Conservation (phyloP, 1,139 yeast genomes). For the Protomyces lactucae-debilis region DNA sequence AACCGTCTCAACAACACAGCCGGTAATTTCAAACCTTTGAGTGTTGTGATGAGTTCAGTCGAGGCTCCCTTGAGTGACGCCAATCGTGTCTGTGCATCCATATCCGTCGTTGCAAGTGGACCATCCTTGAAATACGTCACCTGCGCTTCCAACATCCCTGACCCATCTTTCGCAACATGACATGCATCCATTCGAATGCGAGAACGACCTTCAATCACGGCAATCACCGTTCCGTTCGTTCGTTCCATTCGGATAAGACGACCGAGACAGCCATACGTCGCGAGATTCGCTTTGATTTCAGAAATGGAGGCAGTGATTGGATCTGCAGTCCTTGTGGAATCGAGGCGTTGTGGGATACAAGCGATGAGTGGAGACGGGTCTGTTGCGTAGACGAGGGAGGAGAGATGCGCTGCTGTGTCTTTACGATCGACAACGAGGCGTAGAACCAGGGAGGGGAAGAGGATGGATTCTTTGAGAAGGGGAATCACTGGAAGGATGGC, state of each 20-base stretch:
- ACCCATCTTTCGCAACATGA: slow-evolving; percentile 8
- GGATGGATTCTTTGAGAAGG: slow-evolving; percentile 8
- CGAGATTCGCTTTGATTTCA: slow-evolving; percentile 8
- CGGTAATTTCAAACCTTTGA: slow-evolving; percentile 17
- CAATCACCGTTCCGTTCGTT: slow-evolving; percentile 27
- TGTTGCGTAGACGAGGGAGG: slow-evolving; percentile 1
- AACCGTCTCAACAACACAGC: slow-evolving; percentile 27
- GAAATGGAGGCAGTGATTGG: not conserved
- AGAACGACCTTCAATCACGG: slow-evolving; percentile 36
- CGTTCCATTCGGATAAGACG: slow-evolving; percentile 34
- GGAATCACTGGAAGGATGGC: slow-evolving; percentile 7
- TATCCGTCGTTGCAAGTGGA: slow-evolving; percentile 28
- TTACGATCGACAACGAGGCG: slow-evolving; percentile 11
- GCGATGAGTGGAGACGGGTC: slow-evolving; percentile 1
- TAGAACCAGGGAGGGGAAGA: slow-evolving; percentile 17
- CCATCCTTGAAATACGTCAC: slow-evolving; percentile 27
- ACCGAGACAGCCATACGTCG: slow-evolving; percentile 35
- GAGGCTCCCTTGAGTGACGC: slow-evolving; percentile 36
- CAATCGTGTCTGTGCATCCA: slow-evolving; percentile 32
- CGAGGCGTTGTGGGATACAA: slow-evolving; percentile 6
- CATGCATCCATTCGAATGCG: slow-evolving; percentile 32
- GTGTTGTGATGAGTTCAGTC: slow-evolving; percentile 32
- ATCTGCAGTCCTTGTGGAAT: not conserved
- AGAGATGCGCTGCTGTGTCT: slow-evolving; percentile 1
- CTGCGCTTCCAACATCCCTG: slow-evolving; percentile 27